phyloP scores from a whole-genome alignment of 805 yeast genomes.

The Pichia manshurica region DNA sequence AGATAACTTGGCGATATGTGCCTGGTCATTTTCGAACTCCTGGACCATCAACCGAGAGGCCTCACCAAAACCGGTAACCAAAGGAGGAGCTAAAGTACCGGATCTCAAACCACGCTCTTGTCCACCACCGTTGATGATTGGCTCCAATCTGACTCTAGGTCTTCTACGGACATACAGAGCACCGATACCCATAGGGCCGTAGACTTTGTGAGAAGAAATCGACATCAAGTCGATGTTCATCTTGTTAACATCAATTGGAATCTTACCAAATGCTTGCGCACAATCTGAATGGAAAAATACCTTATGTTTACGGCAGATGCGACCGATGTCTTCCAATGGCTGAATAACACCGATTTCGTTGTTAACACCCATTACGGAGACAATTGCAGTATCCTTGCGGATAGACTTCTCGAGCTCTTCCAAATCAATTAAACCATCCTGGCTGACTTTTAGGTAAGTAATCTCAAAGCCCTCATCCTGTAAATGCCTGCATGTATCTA shows the following conservation, averaged over 20 bases:
- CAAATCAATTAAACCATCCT: constrained; percentile 73
- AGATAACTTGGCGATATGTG: constrained; percentile 67
- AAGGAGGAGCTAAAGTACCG: constrained; percentile 96
- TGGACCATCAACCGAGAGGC: constrained; percentile 79
- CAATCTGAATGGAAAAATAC: constrained; percentile 96
- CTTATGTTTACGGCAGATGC: constrained; percentile 77
- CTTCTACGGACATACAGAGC: constrained; percentile 94
- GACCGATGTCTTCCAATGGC: constrained; percentile 91
- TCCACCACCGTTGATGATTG: constrained; percentile 95
- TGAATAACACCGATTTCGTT: constrained; percentile 98
- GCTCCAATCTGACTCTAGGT: constrained; percentile 95
- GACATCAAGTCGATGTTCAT: constrained; percentile 91
- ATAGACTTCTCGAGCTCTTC: constrained; percentile 77
- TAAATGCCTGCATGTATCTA: constrained; percentile 90
- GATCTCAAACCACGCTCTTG: constrained; percentile 98
- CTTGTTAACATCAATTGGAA: constrained; percentile 86
- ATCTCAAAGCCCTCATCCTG: constrained; percentile 97
- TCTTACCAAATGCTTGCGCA: constrained; percentile 96
- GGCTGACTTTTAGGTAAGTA: constrained; percentile 80
- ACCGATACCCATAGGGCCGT: constrained; percentile 98
- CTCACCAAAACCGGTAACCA: constrained; percentile 94
- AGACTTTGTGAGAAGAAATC: constrained; percentile 91
- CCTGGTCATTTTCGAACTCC: constrained; percentile 70
- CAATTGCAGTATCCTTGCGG: constrained; percentile 84
- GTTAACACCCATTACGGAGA: constrained; percentile 94